Evolutionary conservation across 106 monocot species (phyloP), one percentile per base, ranked within the genome.

Genomic region (Allium sativum): DNA sequence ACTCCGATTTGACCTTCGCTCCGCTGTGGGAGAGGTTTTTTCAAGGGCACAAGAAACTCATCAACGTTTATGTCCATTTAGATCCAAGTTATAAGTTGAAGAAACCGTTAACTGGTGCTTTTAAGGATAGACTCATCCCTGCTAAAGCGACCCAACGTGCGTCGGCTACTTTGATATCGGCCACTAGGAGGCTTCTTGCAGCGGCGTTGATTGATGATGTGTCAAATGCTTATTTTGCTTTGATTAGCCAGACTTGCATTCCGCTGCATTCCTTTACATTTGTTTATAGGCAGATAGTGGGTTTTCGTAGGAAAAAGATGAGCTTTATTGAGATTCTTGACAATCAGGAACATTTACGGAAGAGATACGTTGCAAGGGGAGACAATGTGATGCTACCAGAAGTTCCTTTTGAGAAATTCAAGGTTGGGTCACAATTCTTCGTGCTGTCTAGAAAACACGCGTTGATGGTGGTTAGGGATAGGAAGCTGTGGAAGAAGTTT

Each of bases 371-470:
- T 40, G 93, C 93, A 9, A 74, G 89, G 7, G 93, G 93, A 10
- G 86, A 86, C 44, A 51, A 70, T 48, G 76, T 62, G n/a, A 94
- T 94, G 93, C 65, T 94, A 8, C 93, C 93, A 0, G 93, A 94
- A 50, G 81, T 95, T 12, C 81, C 90, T 4, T 95, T 90, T 41
- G 72, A 73, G 10, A 48, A 56, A 5, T 95, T 95, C 72, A 78
- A 90, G 1, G 77, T 79, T 1, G 94, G 94, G 0, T 95, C 94
- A 9, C 94, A 95, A 72, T 95, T 95, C 76, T 95, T 95, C 73
- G 59, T 90, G 13, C 74, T 95, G 6, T 65, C 86, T 0, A 56
- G 94, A 18, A 68, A 73, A 41, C 94, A 95, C 61, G 90, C 94
- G 3, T 31, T 84, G 12, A 20, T 77, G 54, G 86, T 95, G 13